Percentiles rank a stretch among this genome's conserved stretches.
These are phyloP conservation scores for Phaeomoniella chlamydospora DNA, from an alignment of 2,329 filamentous ascomycete species.

Conservation along the genomic window DNA sequence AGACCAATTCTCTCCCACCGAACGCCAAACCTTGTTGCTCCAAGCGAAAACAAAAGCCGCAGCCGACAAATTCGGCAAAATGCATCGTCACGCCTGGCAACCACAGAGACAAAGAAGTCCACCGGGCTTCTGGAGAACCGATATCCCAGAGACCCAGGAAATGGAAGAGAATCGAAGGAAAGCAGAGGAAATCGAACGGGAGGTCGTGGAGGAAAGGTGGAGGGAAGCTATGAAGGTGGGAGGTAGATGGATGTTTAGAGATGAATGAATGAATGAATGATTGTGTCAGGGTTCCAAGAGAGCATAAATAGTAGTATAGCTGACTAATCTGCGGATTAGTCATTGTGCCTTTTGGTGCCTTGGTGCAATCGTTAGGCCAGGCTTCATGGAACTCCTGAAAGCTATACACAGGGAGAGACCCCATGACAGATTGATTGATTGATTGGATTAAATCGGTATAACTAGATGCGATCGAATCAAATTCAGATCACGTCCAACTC, in stretches of 20 bases:
- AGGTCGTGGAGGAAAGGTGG: slow-evolving; percentile 57
- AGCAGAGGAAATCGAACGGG: slow-evolving; percentile 47
- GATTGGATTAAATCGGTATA: no score
- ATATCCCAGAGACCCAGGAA: slow-evolving; percentile 84
- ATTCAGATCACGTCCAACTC: no score
- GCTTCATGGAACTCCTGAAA: no score
- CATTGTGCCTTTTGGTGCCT: no score
- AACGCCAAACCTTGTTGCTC: slow-evolving; percentile 49
- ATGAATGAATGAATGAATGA: no score
- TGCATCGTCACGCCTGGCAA: slow-evolving; percentile 47
- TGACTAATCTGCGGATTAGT: no score
- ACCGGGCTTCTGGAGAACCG: slow-evolving; percentile 79
- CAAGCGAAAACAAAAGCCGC: slow-evolving; percentile 60
- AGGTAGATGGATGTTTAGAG: slow-evolving; percentile 11
- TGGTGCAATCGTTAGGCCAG: no score
- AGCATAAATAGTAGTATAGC: no score
- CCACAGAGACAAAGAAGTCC: slow-evolving; percentile 60
- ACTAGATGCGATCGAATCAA: no score
- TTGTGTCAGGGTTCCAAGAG: no score
- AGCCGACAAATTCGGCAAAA: slow-evolving; percentile 58
- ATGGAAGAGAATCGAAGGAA: slow-evolving; percentile 48
- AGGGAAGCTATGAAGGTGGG: slow-evolving; percentile 57
- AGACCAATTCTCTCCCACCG: slow-evolving; percentile 35
- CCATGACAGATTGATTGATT: no score
- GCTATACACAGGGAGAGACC: no score